Evolutionary conservation across 1,139 yeast species (phyloP).

Genomic region (Blastobotrys serpentis): DNA sequence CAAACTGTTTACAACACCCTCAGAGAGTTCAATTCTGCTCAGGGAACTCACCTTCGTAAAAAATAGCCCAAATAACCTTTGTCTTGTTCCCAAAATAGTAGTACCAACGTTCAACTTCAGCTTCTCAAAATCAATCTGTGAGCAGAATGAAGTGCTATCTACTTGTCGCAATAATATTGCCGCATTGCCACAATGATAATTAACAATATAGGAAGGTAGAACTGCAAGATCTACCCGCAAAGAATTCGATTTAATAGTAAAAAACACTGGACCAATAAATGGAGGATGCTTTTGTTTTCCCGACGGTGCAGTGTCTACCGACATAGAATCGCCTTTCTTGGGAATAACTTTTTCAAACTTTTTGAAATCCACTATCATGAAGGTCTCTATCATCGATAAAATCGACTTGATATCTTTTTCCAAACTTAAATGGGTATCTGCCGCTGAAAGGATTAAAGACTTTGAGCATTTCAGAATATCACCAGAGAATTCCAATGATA

Average conservation of each 20-base stretch:
- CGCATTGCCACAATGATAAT: constrained; percentile 11
- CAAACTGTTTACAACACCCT: constrained; percentile 10
- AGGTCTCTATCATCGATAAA: background rate
- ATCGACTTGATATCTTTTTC: constrained; percentile 13
- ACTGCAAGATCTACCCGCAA: constrained; percentile 10
- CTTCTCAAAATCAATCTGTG: constrained; percentile 10
- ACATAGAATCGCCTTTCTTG: background rate
- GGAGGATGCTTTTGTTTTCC: background rate
- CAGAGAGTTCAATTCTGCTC: constrained; percentile 14
- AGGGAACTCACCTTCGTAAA: constrained; percentile 11
- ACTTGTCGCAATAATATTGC: constrained; percentile 14
- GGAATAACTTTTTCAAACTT: constrained; percentile 4
- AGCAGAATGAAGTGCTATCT: constrained; percentile 13
- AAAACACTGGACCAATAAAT: constrained; percentile 12
- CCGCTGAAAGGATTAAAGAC: constrained; percentile 6
- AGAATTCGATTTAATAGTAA: constrained; percentile 11
- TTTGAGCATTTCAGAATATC: constrained; percentile 8
- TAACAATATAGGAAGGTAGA: constrained; percentile 9
- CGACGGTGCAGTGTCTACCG: background rate
- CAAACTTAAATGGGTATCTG: constrained; percentile 8
- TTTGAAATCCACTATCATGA: background rate
- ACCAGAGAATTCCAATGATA: constrained; percentile 13
- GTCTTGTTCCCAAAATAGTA: background rate
- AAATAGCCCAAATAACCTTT: constrained; percentile 1
- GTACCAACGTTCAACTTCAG: constrained; percentile 11